phyloP scores from a whole-genome alignment of 768 basidiomycete species.

The Lactarius psammicola region DNA sequence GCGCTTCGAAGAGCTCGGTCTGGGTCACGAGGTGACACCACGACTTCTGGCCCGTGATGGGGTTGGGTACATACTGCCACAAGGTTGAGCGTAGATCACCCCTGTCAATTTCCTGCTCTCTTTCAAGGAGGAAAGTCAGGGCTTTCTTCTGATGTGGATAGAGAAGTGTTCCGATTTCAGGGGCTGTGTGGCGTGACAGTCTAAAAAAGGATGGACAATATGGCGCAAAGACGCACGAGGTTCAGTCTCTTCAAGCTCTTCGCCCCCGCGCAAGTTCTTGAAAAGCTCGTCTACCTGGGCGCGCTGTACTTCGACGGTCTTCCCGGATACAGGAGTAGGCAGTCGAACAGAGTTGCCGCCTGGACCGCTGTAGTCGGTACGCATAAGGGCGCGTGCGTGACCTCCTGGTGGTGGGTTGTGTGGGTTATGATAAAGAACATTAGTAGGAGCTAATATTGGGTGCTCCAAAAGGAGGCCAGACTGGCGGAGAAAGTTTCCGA shows the following conservation, averaged over 20 bases:
- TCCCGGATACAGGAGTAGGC: conserved; percentile 59
- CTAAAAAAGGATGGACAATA: conserved; percentile 25
- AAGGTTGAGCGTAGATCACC: conserved; percentile 68
- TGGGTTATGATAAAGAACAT: conserved; percentile 81
- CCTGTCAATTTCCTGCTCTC: conserved; percentile 65
- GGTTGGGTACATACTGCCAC: conserved; percentile 61
- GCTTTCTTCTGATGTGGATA: conserved; percentile 99
- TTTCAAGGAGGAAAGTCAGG: conserved; percentile 88
- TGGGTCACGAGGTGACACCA: conserved; percentile 89
- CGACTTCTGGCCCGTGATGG: conserved; percentile 43
- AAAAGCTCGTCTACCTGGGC: conserved; percentile 94
- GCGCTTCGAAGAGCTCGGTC: conserved; percentile 65
- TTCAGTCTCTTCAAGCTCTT: conserved; percentile 83
- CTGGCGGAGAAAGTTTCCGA: conserved; percentile 72
- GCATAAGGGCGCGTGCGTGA: conserved; percentile 45
- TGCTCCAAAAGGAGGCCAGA: conserved; percentile 74
- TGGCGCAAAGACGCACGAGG: conserved; percentile 56
- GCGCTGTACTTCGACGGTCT: conserved; percentile 87
- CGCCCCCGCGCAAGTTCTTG: conserved; percentile 81
- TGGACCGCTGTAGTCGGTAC: conserved; percentile 43
- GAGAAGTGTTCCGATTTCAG: conserved; percentile 76
- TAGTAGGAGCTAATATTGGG: conserved; percentile 57
- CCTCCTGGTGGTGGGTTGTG: conserved; percentile 81
- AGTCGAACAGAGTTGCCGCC: conserved; percentile 48
- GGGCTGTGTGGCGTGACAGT: conserved; percentile 41